These are phyloP conservation scores for Primulina eburnea DNA, from an alignment of 257 asterid species.

Conservation along the genomic window DNA sequence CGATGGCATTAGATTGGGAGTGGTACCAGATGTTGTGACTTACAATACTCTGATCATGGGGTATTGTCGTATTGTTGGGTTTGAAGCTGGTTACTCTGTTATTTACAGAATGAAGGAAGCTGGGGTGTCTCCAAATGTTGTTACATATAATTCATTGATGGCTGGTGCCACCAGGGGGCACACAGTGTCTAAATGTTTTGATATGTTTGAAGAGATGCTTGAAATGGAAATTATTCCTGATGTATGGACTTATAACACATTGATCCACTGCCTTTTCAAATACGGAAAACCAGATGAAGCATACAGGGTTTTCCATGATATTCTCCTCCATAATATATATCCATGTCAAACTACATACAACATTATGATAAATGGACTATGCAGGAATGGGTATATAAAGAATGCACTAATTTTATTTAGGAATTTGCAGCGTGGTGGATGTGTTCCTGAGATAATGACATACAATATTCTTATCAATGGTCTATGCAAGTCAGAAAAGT, in stretches of 20 bases:
- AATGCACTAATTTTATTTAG: conserved; percentile 66
- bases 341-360: conserved; percentile 62
- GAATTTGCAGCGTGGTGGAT: conserved; percentile 50
- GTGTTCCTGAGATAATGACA: conserved; percentile 56
- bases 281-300: conserved; percentile 69
- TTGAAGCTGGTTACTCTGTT: conserved; percentile 64
- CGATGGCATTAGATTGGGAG: conserved; percentile 75
- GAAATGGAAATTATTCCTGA: conserved; percentile 57
- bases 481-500: conserved; percentile 50
- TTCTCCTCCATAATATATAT: conserved; percentile 40
- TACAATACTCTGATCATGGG: conserved; percentile 80
- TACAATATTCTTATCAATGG: conserved; percentile 77
- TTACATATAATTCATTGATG: conserved; percentile 80
- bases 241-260: conserved; percentile 76
- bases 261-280: conserved; percentile 75
- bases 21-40: conserved; percentile 72
- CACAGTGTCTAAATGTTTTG: conserved; percentile 43
- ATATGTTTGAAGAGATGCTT: conserved; percentile 73
- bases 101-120: conserved; percentile 74
- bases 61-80: conserved; percentile 59
- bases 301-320: conserved; percentile 54
- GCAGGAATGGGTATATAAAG: conserved; percentile 49
- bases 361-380: conserved; percentile 76
- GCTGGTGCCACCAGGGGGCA: conserved; percentile 60
- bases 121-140: conserved; percentile 61